A percentile compares a stretch with the other conserved stretches of the same genome.
Evolutionary conservation across 1,284 basidiomycete genomes (phyloP).

Genomic region (Cryptococcus sp.): DNA sequence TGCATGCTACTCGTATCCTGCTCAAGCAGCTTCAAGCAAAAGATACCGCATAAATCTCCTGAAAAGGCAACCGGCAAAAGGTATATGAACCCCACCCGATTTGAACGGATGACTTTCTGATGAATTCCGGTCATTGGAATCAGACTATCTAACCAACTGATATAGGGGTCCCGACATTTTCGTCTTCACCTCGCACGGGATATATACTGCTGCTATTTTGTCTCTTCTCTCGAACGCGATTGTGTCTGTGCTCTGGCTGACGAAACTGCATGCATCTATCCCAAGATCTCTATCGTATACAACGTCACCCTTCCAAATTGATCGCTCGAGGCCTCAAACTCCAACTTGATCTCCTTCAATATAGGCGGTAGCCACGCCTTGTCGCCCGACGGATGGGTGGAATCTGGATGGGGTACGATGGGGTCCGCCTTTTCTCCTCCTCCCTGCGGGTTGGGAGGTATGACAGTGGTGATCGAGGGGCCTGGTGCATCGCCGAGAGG

Average conservation of each 20-base stretch:
- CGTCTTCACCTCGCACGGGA: no score
- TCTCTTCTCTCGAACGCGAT: no score
- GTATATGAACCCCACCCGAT: conserved; percentile 11
- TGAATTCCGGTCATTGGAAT: conserved; percentile 6
- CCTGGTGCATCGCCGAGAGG: neutral
- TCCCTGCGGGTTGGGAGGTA: conserved; percentile 10
- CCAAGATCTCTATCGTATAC: conserved; percentile 39
- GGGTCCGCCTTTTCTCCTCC: conserved; percentile 2
- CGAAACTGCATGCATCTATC: no score
- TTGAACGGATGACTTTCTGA: conserved; percentile 15
- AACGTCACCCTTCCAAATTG: conserved; percentile 45
- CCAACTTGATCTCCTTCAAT: conserved; percentile 38
- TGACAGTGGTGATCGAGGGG: conserved; percentile 12
- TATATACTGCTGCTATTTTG: neutral
- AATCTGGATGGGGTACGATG: conserved; percentile 2
- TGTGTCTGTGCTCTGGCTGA: no score
- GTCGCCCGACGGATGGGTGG: conserved; percentile 8
- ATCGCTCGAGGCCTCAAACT: conserved; percentile 44
- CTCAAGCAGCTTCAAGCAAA: no score
- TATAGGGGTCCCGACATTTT: conserved; percentile 8
- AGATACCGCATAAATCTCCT: no score
- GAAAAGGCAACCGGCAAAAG: no score
- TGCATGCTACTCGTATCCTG: no score
- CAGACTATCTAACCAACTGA: conserved; percentile 17
- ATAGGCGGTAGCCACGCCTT: conserved; percentile 8